These are phyloP conservation scores for Trichoderma simmonsii DNA, from an alignment of 2,329 filamentous ascomycete genomes.

Conservation along the genomic window DNA sequence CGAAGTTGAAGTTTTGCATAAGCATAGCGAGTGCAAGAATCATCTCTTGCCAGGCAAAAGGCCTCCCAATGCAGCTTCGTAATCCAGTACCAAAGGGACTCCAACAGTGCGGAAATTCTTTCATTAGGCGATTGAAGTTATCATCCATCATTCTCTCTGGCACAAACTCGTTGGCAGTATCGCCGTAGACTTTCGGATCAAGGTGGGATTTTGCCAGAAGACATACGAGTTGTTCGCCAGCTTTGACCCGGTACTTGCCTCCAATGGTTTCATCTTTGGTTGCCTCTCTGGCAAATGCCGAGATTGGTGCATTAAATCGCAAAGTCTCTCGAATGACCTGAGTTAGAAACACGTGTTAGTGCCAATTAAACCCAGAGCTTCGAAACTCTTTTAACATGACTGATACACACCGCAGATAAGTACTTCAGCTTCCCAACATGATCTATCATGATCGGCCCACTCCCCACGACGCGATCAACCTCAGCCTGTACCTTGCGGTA, in stretches of 20 bases:
- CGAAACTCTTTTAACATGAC: neutral
- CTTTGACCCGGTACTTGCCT: slow-evolving; percentile 55
- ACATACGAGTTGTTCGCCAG: slow-evolving; percentile 43
- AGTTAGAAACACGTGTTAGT: slow-evolving; percentile 36
- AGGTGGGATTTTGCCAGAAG: slow-evolving; percentile 51
- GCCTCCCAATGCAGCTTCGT: slow-evolving; percentile 62
- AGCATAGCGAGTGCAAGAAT: slow-evolving; percentile 53
- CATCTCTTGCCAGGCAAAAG: slow-evolving; percentile 66
- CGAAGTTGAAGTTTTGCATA: slow-evolving; percentile 63
- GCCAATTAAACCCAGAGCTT: neutral
- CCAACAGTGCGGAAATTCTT: slow-evolving; percentile 43
- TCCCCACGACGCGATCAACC: slow-evolving; percentile 54
- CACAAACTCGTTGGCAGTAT: slow-evolving; percentile 57
- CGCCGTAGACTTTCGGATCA: slow-evolving; percentile 58
- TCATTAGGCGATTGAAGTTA: slow-evolving; percentile 45
- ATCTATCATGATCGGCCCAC: neutral
- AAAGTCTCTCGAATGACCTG: neutral
- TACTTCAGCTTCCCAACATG: neutral
- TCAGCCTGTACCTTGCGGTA: slow-evolving; percentile 57
- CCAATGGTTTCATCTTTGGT: slow-evolving; percentile 41
- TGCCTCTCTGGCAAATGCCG: neutral
- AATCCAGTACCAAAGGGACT: slow-evolving; percentile 58
- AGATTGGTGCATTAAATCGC: neutral
- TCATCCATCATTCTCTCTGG: slow-evolving; percentile 66
- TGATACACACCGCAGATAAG: neutral